These are phyloP conservation scores for Heliosperma pusillum DNA, from an alignment of 148 eudicot genomes.

Conservation along the genomic window DNA sequence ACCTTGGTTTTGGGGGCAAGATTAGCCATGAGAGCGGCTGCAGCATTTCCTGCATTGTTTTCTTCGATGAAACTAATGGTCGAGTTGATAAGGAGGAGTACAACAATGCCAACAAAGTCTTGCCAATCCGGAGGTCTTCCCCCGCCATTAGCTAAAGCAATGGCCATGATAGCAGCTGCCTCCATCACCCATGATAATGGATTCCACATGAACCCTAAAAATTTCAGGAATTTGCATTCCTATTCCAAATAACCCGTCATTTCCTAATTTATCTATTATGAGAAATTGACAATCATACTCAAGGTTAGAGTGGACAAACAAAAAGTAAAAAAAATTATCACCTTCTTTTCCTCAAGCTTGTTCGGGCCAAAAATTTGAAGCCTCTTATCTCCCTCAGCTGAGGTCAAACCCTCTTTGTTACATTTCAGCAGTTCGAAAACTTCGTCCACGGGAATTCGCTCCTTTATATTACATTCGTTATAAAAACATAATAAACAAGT, in stretches of 20 bases:
- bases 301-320: background rate
- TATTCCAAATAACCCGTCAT: background rate
- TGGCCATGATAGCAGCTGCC: constrained; percentile 74
- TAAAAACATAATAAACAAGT: background rate
- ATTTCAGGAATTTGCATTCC: constrained; percentile 62
- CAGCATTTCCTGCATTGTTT: constrained; percentile 72
- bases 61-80: constrained; percentile 73
- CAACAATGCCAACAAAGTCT: constrained; percentile 71
- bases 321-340: background rate
- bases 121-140: constrained; percentile 77
- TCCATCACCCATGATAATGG: constrained; percentile 93
- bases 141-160: constrained; percentile 66
- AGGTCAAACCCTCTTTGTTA: constrained; percentile 48
- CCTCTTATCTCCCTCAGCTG: constrained; percentile 51
- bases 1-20: constrained; percentile 71
- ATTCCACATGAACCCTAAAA: constrained; percentile 83
- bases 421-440: constrained; percentile 57
- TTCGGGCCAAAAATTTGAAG: constrained; percentile 62
- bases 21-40: constrained; percentile 77
- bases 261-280: background rate
- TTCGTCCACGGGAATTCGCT: constrained; percentile 53
- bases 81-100: constrained; percentile 62
- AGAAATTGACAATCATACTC: background rate
- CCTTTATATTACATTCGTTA: constrained; percentile 30
- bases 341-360: constrained; percentile 81